Conservation (phyloP, 768 basidiomycete species). For the Suillus americanus region DNA sequence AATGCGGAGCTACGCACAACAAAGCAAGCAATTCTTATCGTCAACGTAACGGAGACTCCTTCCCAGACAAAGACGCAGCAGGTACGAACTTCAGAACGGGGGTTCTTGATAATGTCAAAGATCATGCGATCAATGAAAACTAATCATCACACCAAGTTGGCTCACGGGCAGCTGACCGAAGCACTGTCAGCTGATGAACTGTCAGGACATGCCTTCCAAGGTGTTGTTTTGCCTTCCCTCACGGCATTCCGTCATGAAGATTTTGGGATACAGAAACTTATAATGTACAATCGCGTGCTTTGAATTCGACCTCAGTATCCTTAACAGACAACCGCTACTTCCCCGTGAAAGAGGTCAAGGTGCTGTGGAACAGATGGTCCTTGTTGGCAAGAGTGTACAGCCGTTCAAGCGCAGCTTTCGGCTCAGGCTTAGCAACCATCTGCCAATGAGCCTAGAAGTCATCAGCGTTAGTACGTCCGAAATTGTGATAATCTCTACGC, state of each 20-base stretch:
- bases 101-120: not conserved
- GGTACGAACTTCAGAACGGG: not conserved
- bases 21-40: no score
- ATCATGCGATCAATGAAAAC: not conserved
- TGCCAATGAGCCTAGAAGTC: constrained; percentile 18
- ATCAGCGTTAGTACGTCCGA: not conserved
- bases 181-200: no score
- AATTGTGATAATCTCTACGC: not conserved
- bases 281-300: not conserved
- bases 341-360: constrained; percentile 9
- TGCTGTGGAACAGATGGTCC: constrained; percentile 16
- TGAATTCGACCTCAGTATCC: not conserved
- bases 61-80: not conserved
- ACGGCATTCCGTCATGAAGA: no score
- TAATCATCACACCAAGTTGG: not conserved
- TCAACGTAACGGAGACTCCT: not conserved
- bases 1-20: no score
- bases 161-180: not conserved
- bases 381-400: constrained; percentile 16
- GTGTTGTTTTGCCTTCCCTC: not conserved
- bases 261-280: not conserved
- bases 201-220: not conserved
- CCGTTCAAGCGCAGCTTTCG: constrained; percentile 5
- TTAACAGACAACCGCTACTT: not conserved
- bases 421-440: constrained; percentile 6